Base-by-base conservation (phyloP, 139 green algal genomes). In the Gonium pectorale region DNA sequence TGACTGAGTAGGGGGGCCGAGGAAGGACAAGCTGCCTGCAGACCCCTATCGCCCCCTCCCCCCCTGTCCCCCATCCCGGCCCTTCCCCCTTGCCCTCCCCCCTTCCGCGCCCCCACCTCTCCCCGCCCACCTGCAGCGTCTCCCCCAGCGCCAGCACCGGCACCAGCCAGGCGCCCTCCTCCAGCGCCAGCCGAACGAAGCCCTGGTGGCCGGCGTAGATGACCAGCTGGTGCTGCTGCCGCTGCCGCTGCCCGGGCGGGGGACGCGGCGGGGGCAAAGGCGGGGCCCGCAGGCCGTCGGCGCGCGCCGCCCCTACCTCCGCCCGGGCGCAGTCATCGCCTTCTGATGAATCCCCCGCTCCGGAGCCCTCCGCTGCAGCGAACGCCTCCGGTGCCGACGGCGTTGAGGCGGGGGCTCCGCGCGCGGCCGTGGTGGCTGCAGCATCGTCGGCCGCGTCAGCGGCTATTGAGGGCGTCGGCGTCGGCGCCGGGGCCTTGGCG, bases 61-160 rank as follows among this genome's bases (percentile, higher is more conserved):
- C 44, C 54, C n/a, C 35, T n/a, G 49, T 56, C 49, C 49, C 15
- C 33, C 40, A 60, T 33, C 31, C 68, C 46, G 29, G 40, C 11
- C 22, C 17, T 60, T 78, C 8, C 29, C 31, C 27, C 11, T 43
- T 35, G 40, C 22, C 17, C 31, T 78, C 8, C 29, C 31, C 27
- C 11, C 68, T 35, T 52, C 69, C 43, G 43, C 41, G 43, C 9
- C 9, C n/a, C 70, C 33, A 9, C 19, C 11, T 31, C 15, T n/a
- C 40, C 73, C 63, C 41, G 13, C 80, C 26, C 86, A 97, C 83
- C 68, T 91, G 88, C 59, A 92, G 83, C 1, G 91, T 83, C 88
- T 98, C 95, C 7, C 95, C 95, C 17, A 98, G 80, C 7, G 90
- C 91, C 49, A 98, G 85, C 44, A 98, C 86, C 0, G 95, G 95